Evolutionary conservation across 306 rosid species (phyloP).

Genomic region (Acacia melanoxylon): DNA sequence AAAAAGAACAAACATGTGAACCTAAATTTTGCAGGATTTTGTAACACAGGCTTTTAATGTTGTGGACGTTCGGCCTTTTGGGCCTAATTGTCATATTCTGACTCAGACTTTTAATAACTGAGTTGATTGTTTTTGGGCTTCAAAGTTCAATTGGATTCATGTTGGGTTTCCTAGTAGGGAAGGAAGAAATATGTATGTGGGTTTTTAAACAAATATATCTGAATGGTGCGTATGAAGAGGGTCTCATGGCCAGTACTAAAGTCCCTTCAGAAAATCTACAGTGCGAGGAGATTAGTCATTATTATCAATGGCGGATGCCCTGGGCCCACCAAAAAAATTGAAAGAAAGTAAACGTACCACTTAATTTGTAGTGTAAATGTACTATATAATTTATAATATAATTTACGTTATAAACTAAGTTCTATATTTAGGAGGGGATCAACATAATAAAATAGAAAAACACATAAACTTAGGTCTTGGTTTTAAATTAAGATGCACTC

Average conservation of each 20-base stretch:
- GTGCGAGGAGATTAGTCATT: too few species aligned
- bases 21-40: neutral
- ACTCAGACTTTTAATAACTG: neutral
- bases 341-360: too few species aligned
- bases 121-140: neutral
- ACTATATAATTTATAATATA: too few species aligned
- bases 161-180: neutral
- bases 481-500: too few species aligned
- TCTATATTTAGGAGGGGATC: fast-evolving
- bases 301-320: fast-evolving
- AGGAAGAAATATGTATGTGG: neutral
- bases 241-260: fast-evolving
- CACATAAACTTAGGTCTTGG: too few species aligned
- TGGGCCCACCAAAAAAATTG: too few species aligned
- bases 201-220: too few species aligned
- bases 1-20: neutral
- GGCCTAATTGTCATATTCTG: neutral
- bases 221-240: fast-evolving
- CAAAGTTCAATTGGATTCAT: neutral
- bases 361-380: too few species aligned
- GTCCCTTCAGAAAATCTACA: too few species aligned
- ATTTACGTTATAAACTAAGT: too few species aligned
- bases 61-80: neutral
- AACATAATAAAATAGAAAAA: too few species aligned
- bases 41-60: neutral